Conservation (phyloP, 78 protist genomes). For the Monosiga brevicollis region DNA sequence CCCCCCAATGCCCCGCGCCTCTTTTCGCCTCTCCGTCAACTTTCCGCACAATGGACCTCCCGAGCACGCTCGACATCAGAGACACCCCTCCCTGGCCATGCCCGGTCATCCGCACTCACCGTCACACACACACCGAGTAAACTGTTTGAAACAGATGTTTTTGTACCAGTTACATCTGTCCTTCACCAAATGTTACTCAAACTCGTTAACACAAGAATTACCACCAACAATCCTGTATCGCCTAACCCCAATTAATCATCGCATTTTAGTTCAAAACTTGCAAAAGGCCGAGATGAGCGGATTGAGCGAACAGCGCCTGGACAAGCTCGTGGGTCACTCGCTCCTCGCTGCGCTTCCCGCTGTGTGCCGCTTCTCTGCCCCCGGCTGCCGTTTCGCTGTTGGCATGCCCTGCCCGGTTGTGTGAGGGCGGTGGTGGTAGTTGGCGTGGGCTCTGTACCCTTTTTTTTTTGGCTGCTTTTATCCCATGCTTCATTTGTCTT, state of each 20-base stretch:
- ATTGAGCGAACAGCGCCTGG: constrained; percentile 8
- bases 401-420: constrained; percentile 35
- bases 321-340: constrained; percentile 6
- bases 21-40: neutral
- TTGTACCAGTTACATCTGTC: no score
- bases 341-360: neutral
- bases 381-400: constrained; percentile 9
- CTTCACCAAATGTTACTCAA: neutral
- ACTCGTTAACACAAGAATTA: neutral
- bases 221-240: neutral
- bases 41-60: neutral
- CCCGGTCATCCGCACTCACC: neutral
- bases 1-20: no score
- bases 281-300: neutral
- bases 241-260: constrained; percentile 20
- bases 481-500: neutral
- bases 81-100: neutral
- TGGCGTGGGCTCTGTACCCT: neutral
- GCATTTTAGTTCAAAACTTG: constrained; percentile 25
- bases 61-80: neutral
- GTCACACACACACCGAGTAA: neutral
- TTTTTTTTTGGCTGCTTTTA: no score
- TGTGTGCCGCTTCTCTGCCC: neutral
- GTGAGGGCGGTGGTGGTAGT: constrained; percentile 8
- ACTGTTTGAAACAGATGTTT: neutral